These are phyloP conservation scores for Kwoniella dendrophila DNA, from an alignment of 768 basidiomycete species.

Conservation along the genomic window DNA sequence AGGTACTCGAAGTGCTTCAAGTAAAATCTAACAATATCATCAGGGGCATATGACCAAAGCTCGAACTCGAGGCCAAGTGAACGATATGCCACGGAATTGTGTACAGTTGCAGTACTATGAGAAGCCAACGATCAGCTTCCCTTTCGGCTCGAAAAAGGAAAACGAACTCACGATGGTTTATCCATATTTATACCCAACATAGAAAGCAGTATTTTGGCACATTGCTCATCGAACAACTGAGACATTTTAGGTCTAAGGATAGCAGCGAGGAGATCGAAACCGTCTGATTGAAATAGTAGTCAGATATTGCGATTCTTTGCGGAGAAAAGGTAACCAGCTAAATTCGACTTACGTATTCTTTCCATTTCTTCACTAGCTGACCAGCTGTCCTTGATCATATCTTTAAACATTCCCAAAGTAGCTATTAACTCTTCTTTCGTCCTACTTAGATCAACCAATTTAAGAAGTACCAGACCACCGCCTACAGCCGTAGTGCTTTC, in stretches of 20 bases:
- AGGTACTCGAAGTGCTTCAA: conserved; percentile 80
- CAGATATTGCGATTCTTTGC: background rate
- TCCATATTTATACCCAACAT: conserved; percentile 83
- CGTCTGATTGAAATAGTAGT: conserved; percentile 61
- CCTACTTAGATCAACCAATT: conserved; percentile 76
- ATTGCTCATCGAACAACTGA: conserved; percentile 72
- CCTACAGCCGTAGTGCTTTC: conserved; percentile 78
- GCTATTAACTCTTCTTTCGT: conserved; percentile 76
- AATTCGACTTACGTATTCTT: conserved; percentile 66
- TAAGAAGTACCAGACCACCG: conserved; percentile 72
- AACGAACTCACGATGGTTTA: conserved; percentile 68
- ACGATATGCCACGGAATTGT: conserved; percentile 78
- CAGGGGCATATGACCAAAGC: conserved; percentile 74
- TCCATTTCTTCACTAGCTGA: conserved; percentile 95
- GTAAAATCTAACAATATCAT: conserved; percentile 75
- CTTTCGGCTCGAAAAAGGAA: background rate
- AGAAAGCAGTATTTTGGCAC: conserved; percentile 80
- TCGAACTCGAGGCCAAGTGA: conserved; percentile 86
- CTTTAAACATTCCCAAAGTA: conserved; percentile 70
- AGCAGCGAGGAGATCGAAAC: conserved; percentile 80
- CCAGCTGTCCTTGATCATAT: conserved; percentile 82
- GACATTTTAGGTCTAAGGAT: conserved; percentile 71
- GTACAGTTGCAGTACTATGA: conserved; percentile 77
- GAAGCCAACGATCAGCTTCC: background rate
- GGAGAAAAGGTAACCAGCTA: background rate